Evolutionary conservation across 2,329 filamentous ascomycete genomes (phyloP), one percentile per base, ranked within the genome.

Genomic region (Xenosphaeropsis pyriputrescens): DNA sequence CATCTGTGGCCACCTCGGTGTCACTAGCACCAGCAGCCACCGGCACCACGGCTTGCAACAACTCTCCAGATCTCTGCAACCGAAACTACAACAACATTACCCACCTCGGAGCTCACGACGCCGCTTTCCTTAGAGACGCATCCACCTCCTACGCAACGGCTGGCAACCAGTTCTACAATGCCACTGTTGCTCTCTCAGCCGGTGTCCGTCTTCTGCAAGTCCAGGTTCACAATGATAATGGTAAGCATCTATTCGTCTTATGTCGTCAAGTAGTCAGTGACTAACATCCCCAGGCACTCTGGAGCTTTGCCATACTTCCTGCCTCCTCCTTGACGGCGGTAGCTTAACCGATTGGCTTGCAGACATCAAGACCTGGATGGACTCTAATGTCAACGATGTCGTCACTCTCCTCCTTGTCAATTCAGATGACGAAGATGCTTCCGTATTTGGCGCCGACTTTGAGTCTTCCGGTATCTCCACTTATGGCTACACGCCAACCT

Each of bases 31-130:
- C 44, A 17, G 39, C 34, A n/a, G 41, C 48, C 36, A 47, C 51
- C 15, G 41, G 43, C 19, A 47, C 48, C 32, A 43, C 43, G 30
- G 50, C 50, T 18, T 91, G 85, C 70, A 91, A 91, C 62, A 89
- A 89, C 64, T 85, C 80, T 1, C 80, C 82, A 0, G 61, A 67
- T 32, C 70, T 91, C 31, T 91, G 85, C 64, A 63, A 61, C 43
- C 73, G 72, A 45, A 61, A 71, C 14, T 91, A 91, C 63, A 77
- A 75, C 60, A 74, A 80, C 47, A 71, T 91, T 48, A 88, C 83
- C 3, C 71, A 88, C 55, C 72, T 89, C 51, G 79, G 75, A 17
- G 65, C 77, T 6, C 79, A 83, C 57, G 68, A 83, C 57, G 70
- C 68, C 12, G 67, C 74, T 29, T 82, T 82, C 49, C 67, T 77